A percentile compares a stretch with the other conserved stretches of the same genome.
phyloP scores from a whole-genome alignment of 176 grass and related monocot species.

The Rhipidocladum racemiflorum region DNA sequence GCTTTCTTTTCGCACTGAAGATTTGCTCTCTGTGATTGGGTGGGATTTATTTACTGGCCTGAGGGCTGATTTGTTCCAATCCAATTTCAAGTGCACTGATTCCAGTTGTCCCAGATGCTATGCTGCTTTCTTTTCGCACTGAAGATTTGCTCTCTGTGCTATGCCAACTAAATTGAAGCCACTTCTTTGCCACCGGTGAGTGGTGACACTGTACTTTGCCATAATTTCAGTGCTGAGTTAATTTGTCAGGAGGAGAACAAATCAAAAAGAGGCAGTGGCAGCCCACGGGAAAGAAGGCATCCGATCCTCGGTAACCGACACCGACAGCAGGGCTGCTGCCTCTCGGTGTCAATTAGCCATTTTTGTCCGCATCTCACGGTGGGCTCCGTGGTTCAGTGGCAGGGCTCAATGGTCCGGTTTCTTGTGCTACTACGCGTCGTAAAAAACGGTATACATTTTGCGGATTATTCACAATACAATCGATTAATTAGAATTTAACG shows the following conservation, averaged over 20 bases:
- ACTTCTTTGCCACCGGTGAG: not conserved
- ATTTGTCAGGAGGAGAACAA: not conserved
- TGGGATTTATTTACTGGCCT: not conserved
- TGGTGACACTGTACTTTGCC: not conserved
- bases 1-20: too few species aligned
- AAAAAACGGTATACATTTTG: too few species aligned
- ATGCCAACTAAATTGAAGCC: not conserved
- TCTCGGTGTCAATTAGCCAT: not conserved
- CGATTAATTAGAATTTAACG: too few species aligned
- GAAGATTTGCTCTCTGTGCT: not conserved
- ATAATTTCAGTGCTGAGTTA: not conserved
- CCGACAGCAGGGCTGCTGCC: too few species aligned
- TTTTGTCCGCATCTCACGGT: not conserved
- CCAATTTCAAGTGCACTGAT: not conserved
- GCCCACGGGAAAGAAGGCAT: slow-evolving; percentile 2
- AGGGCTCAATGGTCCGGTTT: not conserved
- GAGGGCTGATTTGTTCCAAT: not conserved
- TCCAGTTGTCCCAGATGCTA: not conserved
- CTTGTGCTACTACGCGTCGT: not conserved
- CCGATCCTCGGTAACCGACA: slow-evolving; percentile 19
- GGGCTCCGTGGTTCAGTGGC: not conserved
- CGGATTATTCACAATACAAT: too few species aligned
- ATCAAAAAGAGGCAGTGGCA: not conserved
- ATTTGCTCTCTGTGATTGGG: too few species aligned
- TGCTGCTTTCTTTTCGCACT: not conserved